A percentile compares a stretch with the other conserved stretches of the same genome.
Evolutionary conservation across 2,329 filamentous ascomycete genomes (phyloP).

Genomic region (Fusarium proliferatum): DNA sequence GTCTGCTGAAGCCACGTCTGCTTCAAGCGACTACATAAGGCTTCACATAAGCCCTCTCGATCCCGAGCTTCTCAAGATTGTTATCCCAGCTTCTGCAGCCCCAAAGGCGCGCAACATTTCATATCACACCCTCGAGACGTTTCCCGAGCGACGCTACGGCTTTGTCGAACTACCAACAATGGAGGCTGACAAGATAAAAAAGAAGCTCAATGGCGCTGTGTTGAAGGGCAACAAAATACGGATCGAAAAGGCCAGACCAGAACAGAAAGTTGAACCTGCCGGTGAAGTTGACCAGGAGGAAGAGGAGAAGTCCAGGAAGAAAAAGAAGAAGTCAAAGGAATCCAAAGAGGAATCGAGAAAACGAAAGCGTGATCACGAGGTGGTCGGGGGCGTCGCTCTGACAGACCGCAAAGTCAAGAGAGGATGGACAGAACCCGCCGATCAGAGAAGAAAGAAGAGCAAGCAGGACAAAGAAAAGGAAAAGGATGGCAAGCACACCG

Average conservation of each 20-base stretch:
- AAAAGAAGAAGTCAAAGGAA: slow-evolving; percentile 48
- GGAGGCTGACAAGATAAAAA: slow-evolving; percentile 91
- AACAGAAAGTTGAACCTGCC: slow-evolving; percentile 51
- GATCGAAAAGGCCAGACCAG: slow-evolving; percentile 81
- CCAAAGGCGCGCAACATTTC: slow-evolving; percentile 81
- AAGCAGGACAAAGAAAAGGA: slow-evolving; percentile 58
- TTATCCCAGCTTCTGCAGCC: slow-evolving; percentile 76
- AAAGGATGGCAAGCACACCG: slow-evolving; percentile 63
- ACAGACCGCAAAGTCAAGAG: slow-evolving; percentile 84
- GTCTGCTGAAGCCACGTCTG: slow-evolving; percentile 37
- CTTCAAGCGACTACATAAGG: slow-evolving; percentile 47
- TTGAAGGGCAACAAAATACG: slow-evolving; percentile 87
- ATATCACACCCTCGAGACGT: slow-evolving; percentile 87
- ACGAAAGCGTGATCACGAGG: slow-evolving; percentile 62
- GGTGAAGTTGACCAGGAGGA: slow-evolving; percentile 49
- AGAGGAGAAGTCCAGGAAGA: slow-evolving; percentile 48
- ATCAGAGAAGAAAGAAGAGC: slow-evolving; percentile 60
- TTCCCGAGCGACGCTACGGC: slow-evolving; percentile 90
- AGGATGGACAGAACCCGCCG: slow-evolving; percentile 82
- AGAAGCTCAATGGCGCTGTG: slow-evolving; percentile 88
- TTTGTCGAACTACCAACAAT: slow-evolving; percentile 84
- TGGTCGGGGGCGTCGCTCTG: slow-evolving; percentile 75
- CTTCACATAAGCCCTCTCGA: slow-evolving; percentile 92
- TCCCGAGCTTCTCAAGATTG: slow-evolving; percentile 75
- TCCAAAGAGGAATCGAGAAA: slow-evolving; percentile 56